Conservation (phyloP, 805 yeast genomes). For the Candida insectorum region DNA sequence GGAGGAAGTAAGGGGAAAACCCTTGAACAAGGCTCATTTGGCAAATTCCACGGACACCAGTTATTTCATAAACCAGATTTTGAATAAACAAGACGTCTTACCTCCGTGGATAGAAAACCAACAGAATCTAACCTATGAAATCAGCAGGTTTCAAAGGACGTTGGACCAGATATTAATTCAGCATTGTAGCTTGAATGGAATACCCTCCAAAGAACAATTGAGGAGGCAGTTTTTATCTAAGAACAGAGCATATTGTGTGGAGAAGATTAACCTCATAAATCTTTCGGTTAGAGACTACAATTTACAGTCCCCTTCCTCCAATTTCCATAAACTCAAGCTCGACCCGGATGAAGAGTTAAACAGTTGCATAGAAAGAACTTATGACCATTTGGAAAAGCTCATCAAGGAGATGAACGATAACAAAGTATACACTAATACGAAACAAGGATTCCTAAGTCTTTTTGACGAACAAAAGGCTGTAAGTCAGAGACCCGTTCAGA, state of each 20-base stretch:
- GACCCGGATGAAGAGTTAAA: slow-evolving; percentile 23
- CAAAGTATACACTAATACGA: slow-evolving; percentile 6
- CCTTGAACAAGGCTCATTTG: slow-evolving; percentile 51
- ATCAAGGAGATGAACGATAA: slow-evolving; percentile 5
- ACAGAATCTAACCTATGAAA: slow-evolving; percentile 59
- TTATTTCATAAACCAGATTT: slow-evolving; percentile 73
- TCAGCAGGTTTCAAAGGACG: slow-evolving; percentile 44
- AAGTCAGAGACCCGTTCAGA: slow-evolving; percentile 17
- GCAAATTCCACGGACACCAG: slow-evolving; percentile 59
- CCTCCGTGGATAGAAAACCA: slow-evolving; percentile 92
- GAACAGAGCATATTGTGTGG: slow-evolving; percentile 17
- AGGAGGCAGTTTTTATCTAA: neutral
- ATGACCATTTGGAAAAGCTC: slow-evolving; percentile 5
- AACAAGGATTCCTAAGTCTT: slow-evolving; percentile 12
- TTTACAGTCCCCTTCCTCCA: slow-evolving; percentile 35
- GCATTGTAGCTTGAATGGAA: slow-evolving; percentile 21
- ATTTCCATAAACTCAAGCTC: slow-evolving; percentile 37
- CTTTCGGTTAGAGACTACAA: slow-evolving; percentile 30
- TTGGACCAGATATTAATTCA: slow-evolving; percentile 31
- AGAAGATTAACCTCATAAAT: slow-evolving; percentile 21
- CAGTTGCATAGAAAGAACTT: slow-evolving; percentile 12
- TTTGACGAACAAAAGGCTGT: slow-evolving; percentile 12
- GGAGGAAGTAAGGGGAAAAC: slow-evolving; percentile 54
- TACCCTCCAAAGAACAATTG: slow-evolving; percentile 10
- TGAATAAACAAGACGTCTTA: slow-evolving; percentile 69